These are phyloP conservation scores for Hordeum pubiflorum DNA, from an alignment of 202 grass and related monocot genomes.

Conservation along the genomic window DNA sequence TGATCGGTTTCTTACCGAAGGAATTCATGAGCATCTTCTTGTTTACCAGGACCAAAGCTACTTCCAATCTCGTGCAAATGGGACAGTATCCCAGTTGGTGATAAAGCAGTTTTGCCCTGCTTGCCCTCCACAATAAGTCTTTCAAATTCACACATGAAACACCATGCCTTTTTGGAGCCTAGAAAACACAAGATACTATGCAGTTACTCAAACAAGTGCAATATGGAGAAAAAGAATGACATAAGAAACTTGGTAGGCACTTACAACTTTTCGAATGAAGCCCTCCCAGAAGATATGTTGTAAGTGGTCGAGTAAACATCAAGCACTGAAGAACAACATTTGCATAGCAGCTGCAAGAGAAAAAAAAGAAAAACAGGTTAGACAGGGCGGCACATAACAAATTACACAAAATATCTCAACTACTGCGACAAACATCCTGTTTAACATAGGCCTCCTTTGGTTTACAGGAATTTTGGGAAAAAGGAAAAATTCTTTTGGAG, in stretches of 20 bases:
- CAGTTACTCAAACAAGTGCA: slow-evolving; percentile 2
- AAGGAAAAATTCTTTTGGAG: too few relatives aligned
- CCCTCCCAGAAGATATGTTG: slow-evolving; percentile 66
- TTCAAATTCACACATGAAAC: slow-evolving; percentile 96
- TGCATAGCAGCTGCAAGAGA: slow-evolving; percentile 75
- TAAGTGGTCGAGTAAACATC: slow-evolving; percentile 82
- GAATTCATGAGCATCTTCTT: slow-evolving; percentile 99
- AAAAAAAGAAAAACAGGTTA: background rate
- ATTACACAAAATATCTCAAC: slow-evolving; percentile 6
- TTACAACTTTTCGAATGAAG: slow-evolving; percentile 87
- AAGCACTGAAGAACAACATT: slow-evolving; percentile 97
- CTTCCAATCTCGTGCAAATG: slow-evolving; percentile 64
- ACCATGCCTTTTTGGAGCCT: slow-evolving; percentile 79
- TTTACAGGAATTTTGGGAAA: too few relatives aligned
- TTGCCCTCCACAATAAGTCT: slow-evolving; percentile 57
- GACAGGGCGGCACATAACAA: slow-evolving; percentile 23
- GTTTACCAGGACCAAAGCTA: slow-evolving; percentile 66
- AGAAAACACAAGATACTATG: slow-evolving; percentile 28
- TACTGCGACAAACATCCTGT: slow-evolving; percentile 28
- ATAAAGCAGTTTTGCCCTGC: slow-evolving; percentile 42
- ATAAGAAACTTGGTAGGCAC: slow-evolving; percentile 7
- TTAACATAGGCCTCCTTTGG: background rate
- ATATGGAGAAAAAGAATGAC: background rate
- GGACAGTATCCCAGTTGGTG: slow-evolving; percentile 75
- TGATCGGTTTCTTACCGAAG: slow-evolving; percentile 49